phyloP scores from a whole-genome alignment of 2,329 filamentous ascomycete species.

The Ophiostoma ulmi region DNA sequence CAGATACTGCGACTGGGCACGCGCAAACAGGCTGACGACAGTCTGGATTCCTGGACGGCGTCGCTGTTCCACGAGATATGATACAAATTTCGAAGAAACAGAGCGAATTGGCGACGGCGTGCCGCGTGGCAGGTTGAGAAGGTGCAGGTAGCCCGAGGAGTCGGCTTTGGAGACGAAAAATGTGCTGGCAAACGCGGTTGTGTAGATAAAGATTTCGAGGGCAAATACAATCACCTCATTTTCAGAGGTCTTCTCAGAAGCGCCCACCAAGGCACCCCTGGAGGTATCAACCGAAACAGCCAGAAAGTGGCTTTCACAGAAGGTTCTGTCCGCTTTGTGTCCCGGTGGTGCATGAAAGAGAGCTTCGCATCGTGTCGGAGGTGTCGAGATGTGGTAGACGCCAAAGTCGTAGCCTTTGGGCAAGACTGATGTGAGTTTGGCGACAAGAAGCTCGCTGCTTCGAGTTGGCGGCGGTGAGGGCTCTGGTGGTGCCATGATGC shows the following conservation, averaged over 20 bases:
- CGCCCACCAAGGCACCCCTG: constrained; percentile 17
- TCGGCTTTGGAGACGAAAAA: constrained; percentile 96
- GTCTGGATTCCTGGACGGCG: constrained; percentile 61
- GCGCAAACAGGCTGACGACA: constrained; percentile 83
- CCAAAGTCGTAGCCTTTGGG: constrained; percentile 56
- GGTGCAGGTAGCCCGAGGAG: constrained; percentile 79
- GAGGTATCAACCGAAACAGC: constrained; percentile 45
- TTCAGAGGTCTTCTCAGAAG: neutral
- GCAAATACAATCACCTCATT: constrained; percentile 66
- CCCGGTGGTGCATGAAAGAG: constrained; percentile 76
- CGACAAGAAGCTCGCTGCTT: constrained; percentile 31
- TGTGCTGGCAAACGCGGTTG: constrained; percentile 71
- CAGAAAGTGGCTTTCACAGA: constrained; percentile 76
- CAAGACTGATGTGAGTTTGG: constrained; percentile 46
- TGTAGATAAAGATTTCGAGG: constrained; percentile 83
- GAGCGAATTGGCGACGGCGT: constrained; percentile 67
- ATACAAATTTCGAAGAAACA: constrained; percentile 69
- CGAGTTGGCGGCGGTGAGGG: neutral
- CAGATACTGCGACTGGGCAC: constrained; percentile 87
- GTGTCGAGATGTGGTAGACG: constrained; percentile 82
- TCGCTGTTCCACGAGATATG: constrained; percentile 64
- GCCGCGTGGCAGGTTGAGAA: constrained; percentile 58
- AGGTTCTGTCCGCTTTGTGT: constrained; percentile 68
- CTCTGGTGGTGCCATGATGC: neutral
- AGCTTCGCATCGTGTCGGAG: constrained; percentile 66